A percentile compares a stretch with the other conserved stretches of the same genome.
Evolutionary conservation across 176 grass and related monocot genomes (phyloP).

Genomic region (Saccharum officinarum): DNA sequence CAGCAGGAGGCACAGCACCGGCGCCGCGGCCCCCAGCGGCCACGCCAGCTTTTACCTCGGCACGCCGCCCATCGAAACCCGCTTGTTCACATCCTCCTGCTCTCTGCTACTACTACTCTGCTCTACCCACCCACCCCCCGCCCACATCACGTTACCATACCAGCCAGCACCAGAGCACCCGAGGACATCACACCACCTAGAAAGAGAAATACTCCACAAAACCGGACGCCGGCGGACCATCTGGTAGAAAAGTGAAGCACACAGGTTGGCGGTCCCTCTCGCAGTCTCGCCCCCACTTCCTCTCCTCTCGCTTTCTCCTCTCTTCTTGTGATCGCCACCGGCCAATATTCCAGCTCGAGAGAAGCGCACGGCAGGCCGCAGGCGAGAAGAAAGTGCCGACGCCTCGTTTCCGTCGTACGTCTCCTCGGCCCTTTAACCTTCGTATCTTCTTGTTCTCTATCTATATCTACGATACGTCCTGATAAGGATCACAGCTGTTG

Average conservation of each 20-base stretch:
- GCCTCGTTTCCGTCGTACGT: neutral
- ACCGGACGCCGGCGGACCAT: neutral
- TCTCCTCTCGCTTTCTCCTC: neutral
- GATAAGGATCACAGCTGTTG: too few species aligned
- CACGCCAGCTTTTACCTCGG: neutral
- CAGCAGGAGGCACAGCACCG: neutral
- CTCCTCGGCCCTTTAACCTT: neutral
- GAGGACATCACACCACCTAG: neutral
- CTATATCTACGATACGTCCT: too few species aligned
- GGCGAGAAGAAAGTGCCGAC: neutral
- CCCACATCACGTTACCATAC: neutral
- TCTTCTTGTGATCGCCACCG: slow-evolving; percentile 4
- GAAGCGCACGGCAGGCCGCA: neutral
- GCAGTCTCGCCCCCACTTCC: neutral
- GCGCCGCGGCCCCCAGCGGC: neutral
- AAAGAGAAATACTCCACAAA: too few species aligned
- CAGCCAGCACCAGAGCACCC: neutral
- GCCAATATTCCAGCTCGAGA: neutral
- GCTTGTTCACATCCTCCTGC: too few species aligned
- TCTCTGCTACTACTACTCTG: too few species aligned
- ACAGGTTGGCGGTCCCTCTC: slow-evolving; percentile 23
- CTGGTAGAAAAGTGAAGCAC: neutral
- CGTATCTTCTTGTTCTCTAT: neutral
- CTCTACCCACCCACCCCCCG: neutral
- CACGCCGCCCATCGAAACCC: neutral